Evolutionary conservation across 306 rosid genomes (phyloP).

Genomic region (Rosa chinensis): DNA sequence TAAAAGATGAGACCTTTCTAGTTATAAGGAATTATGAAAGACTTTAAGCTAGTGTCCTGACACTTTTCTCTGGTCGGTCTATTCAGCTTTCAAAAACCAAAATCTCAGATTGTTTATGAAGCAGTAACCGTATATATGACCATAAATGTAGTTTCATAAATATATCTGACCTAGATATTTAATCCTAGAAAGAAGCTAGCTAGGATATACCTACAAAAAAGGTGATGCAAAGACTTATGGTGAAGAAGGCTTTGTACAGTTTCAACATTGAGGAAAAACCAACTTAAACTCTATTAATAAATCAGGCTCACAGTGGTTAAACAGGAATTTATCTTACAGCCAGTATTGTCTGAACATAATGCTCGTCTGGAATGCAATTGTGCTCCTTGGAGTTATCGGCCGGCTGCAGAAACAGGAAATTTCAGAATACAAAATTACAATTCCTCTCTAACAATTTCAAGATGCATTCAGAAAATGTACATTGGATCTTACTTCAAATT

Average conservation of each 20-base stretch:
- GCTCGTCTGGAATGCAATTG: constrained; percentile 98
- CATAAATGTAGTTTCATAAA: neutral
- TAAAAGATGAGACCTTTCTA: neutral
- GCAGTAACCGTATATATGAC: neutral
- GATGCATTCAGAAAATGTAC: neutral
- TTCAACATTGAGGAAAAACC: neutral
- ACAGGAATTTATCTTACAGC: constrained; percentile 59
- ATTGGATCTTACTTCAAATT: neutral
- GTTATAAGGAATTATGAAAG: neutral
- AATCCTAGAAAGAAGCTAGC: neutral
- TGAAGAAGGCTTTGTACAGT: neutral
- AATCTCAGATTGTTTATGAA: neutral
- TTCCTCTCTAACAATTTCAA: constrained; percentile 3
- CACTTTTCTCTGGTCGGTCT: neutral
- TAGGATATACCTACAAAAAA: neutral
- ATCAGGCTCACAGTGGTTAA: constrained; percentile 2
- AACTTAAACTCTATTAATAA: neutral
- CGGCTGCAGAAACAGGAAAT: constrained; percentile 57
- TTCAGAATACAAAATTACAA: constrained; percentile 13
- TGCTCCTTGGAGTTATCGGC: constrained; percentile 79
- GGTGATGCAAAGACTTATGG: neutral
- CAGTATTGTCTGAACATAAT: constrained; percentile 86
- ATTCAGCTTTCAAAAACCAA: neutral
- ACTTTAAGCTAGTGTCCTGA: neutral
- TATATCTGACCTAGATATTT: neutral